Evolutionary conservation across 2,329 filamentous ascomycete genomes (phyloP).

Genomic region (Pestalotiopsis fici): DNA sequence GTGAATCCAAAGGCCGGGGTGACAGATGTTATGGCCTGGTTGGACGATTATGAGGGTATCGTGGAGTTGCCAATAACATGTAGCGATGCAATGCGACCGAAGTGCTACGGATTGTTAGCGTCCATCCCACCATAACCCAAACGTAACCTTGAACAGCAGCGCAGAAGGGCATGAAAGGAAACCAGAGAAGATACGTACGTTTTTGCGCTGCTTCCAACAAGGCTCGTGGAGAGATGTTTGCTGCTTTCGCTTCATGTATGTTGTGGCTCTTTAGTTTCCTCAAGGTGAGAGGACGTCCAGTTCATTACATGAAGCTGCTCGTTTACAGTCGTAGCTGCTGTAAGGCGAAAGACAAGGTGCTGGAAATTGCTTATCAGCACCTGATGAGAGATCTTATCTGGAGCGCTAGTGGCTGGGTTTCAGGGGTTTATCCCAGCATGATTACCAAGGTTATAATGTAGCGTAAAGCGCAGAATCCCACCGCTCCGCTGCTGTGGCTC

Average conservation of each 20-base stretch:
- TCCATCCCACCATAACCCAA: neutral
- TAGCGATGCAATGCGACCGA: neutral
- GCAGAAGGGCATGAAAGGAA: neutral
- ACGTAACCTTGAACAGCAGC: neutral
- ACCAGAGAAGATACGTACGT: neutral
- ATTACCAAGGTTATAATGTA: neutral
- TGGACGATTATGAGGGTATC: neutral
- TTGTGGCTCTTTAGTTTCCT: neutral
- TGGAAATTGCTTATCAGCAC: slow-evolving; percentile 27
- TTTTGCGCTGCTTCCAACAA: neutral
- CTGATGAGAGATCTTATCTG: slow-evolving; percentile 23
- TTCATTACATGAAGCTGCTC: neutral
- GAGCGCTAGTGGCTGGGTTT: slow-evolving; percentile 19
- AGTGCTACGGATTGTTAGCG: neutral
- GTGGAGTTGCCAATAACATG: neutral
- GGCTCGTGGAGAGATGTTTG: neutral
- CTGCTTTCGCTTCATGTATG: neutral
- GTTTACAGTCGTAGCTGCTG: slow-evolving; percentile 8
- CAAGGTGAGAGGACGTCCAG: neutral
- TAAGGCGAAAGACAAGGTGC: slow-evolving; percentile 13
- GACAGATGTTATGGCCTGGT: neutral
- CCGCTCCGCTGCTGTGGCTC: neutral
- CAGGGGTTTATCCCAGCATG: slow-evolving; percentile 16
- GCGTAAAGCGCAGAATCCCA: slow-evolving; percentile 1
- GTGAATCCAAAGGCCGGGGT: neutral